Base-by-base conservation (phyloP, 2,329 filamentous ascomycete species). In the Hypoxylon sp. region DNA sequence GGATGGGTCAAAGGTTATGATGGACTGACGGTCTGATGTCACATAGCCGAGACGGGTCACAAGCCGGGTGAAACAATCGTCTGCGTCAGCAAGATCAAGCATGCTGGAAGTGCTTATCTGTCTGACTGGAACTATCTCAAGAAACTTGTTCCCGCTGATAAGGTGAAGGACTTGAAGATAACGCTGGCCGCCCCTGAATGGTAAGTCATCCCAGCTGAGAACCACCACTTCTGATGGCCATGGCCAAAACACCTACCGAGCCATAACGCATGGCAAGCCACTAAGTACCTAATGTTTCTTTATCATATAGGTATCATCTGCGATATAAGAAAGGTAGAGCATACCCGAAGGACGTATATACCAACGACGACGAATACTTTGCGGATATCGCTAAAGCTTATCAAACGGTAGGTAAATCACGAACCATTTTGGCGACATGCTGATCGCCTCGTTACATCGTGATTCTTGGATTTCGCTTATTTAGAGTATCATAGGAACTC, bases 341-440 rank as follows among this genome's bases (percentile, higher is more conserved):
- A 17, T 86, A 83, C 65, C 77, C 78, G 16, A 76, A 78, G 59
- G 77, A 80, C 12, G 79, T 81, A 8, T 86, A 86, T 51, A 67
- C 71, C 34, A 81, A 73, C 44, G 80, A 84, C 44, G 76, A 77
- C 57, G 83, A 86, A 65, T 87, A 87, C 66, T 87, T 87, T 65
- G 74, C 72, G 35, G 84, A 87, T 57, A 83, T 87, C 29, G 83
- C 83, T 59, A 80, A 77, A 68, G 83, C 84, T 11, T 88, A 87
- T 42, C 62, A 59, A 29, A 63, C 63, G 31, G 56, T 57, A 47
- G 37, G 56, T 41, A 8, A 29, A n/a, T n/a, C n/a, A n/a, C n/a
- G n/a, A n/a, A n/a, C n/a, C n/a, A n/a, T n/a, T n/a, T n/a, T n/a
- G n/a, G n/a, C n/a, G n/a, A n/a, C n/a, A n/a, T n/a, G n/a, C n/a